Conservation (phyloP, 768 basidiomycete species). For the Lyophyllum atratum region DNA sequence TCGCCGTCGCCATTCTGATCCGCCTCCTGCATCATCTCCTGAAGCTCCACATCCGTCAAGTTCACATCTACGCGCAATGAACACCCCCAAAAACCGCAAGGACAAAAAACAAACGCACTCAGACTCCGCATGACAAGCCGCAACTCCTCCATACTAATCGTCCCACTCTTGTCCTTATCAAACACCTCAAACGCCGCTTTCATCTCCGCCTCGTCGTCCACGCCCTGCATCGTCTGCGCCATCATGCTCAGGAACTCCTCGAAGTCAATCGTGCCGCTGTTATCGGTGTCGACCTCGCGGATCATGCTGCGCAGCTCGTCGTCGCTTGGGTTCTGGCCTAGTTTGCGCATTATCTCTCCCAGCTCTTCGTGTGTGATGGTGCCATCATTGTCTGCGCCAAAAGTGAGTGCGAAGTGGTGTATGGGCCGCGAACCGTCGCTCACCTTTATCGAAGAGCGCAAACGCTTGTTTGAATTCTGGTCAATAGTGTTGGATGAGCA, state of each 20-base stretch:
- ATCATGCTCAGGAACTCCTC: slow-evolving; percentile 49
- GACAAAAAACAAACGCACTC: slow-evolving; percentile 46
- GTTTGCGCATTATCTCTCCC: slow-evolving; percentile 49
- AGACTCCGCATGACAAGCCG: slow-evolving; percentile 94
- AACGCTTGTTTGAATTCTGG: slow-evolving; percentile 27
- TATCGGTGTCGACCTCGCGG: slow-evolving; percentile 46
- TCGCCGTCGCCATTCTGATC: slow-evolving; percentile 84
- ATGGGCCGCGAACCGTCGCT: slow-evolving; percentile 9
- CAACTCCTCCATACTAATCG: slow-evolving; percentile 87
- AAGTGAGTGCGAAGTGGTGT: neutral
- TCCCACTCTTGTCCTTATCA: slow-evolving; percentile 95
- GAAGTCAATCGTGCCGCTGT: slow-evolving; percentile 48
- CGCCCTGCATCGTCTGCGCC: slow-evolving; percentile 41
- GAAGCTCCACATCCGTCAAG: slow-evolving; percentile 75
- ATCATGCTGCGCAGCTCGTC: slow-evolving; percentile 51
- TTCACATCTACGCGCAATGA: slow-evolving; percentile 44
- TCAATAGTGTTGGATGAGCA: neutral
- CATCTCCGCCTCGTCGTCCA: slow-evolving; percentile 46
- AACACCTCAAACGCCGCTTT: slow-evolving; percentile 65
- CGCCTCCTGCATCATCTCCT: slow-evolving; percentile 92
- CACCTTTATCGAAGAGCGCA: slow-evolving; percentile 26
- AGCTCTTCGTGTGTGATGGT: slow-evolving; percentile 52
- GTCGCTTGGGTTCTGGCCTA: slow-evolving; percentile 52
- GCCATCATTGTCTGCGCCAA: slow-evolving; percentile 44
- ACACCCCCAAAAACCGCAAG: neutral